Percentiles rank a stretch among this genome's conserved stretches.
These are phyloP conservation scores for Chlorociboria aeruginascens DNA, from an alignment of 495 filamentous ascomycete genomes.

Conservation along the genomic window DNA sequence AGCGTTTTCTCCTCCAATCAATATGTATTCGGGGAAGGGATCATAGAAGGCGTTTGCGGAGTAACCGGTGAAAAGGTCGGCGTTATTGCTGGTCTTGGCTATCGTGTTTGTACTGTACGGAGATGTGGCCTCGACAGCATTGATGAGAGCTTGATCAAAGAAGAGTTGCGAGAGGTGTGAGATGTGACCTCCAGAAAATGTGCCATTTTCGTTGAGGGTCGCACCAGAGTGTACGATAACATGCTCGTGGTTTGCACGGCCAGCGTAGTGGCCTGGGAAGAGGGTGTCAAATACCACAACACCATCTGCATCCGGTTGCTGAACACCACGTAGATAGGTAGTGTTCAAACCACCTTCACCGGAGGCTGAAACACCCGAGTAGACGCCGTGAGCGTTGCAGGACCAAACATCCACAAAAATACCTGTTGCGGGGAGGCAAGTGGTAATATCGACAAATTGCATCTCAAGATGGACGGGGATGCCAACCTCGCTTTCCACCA, in stretches of 20 bases:
- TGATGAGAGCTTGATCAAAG: slow-evolving; percentile 43
- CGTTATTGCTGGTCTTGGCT: slow-evolving; percentile 33
- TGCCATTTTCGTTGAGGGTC: slow-evolving; percentile 32
- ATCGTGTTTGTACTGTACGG: slow-evolving; percentile 46
- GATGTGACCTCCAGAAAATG: slow-evolving; percentile 32
- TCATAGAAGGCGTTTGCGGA: slow-evolving; percentile 38
- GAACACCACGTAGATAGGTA: slow-evolving; percentile 38
- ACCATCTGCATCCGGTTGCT: slow-evolving; percentile 37
- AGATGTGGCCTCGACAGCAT: slow-evolving; percentile 28
- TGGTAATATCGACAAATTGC: slow-evolving; percentile 41
- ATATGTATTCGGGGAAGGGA: slow-evolving; percentile 40
- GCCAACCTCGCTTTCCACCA: slow-evolving; percentile 35
- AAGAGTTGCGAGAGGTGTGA: slow-evolving; percentile 50
- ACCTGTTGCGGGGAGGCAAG: slow-evolving; percentile 34
- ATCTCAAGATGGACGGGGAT: slow-evolving; percentile 39
- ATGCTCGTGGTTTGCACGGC: slow-evolving; percentile 44
- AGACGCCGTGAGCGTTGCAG: slow-evolving; percentile 41
- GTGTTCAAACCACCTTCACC: slow-evolving; percentile 28
- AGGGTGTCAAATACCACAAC: slow-evolving; percentile 41
- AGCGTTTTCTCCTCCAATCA: slow-evolving; percentile 33
- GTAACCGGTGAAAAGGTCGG: slow-evolving; percentile 38
- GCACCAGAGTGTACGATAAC: slow-evolving; percentile 35
- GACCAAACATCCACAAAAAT: slow-evolving; percentile 42
- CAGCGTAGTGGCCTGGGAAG: slow-evolving; percentile 47
- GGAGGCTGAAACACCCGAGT: slow-evolving; percentile 24